phyloP scores from a whole-genome alignment of 2,329 filamentous ascomycete genomes.

The Neofusicoccum kwambonambiense region DNA sequence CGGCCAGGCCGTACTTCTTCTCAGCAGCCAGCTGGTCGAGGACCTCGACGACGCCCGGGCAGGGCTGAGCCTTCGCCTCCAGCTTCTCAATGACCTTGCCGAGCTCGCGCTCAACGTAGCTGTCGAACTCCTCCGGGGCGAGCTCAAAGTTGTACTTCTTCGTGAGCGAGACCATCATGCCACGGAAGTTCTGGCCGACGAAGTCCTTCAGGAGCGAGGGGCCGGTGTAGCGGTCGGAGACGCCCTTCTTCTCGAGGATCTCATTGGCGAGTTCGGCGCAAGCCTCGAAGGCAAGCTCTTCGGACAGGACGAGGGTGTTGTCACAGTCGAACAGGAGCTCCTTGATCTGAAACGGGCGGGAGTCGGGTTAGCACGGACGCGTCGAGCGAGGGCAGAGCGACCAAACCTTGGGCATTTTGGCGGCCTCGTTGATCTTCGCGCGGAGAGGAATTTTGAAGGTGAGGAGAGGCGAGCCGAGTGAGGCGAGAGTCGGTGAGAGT shows the following conservation, averaged over 20 bases:
- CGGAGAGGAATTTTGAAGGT: slow-evolving; percentile 13
- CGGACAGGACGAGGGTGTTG: slow-evolving; percentile 92
- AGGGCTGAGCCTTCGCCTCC: slow-evolving; percentile 64
- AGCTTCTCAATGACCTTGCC: slow-evolving; percentile 82
- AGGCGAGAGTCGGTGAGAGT: not conserved
- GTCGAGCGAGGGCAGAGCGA: not conserved
- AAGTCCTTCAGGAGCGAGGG: slow-evolving; percentile 79
- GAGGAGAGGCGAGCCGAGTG: not conserved
- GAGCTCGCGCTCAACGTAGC: slow-evolving; percentile 74
- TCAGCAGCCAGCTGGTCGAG: slow-evolving; percentile 63
- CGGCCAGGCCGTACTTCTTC: slow-evolving; percentile 69
- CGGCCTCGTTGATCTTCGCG: slow-evolving; percentile 3
- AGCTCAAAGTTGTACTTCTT: slow-evolving; percentile 73
- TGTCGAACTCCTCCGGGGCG: slow-evolving; percentile 64
- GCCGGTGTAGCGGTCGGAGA: slow-evolving; percentile 71
- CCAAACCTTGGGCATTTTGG: slow-evolving; percentile 11
- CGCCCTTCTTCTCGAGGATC: slow-evolving; percentile 67
- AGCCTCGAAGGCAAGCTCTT: slow-evolving; percentile 86
- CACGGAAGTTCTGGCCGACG: slow-evolving; percentile 91
- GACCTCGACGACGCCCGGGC: slow-evolving; percentile 65
- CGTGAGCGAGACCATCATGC: slow-evolving; percentile 79
- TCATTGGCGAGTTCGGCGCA: slow-evolving; percentile 87
- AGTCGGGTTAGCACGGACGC: not conserved
- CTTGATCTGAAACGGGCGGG: slow-evolving; percentile 36
- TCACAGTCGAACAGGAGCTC: slow-evolving; percentile 60